phyloP scores from a whole-genome alignment of 164 flowering plant genomes.

The Tetrastigma voinierianum region DNA sequence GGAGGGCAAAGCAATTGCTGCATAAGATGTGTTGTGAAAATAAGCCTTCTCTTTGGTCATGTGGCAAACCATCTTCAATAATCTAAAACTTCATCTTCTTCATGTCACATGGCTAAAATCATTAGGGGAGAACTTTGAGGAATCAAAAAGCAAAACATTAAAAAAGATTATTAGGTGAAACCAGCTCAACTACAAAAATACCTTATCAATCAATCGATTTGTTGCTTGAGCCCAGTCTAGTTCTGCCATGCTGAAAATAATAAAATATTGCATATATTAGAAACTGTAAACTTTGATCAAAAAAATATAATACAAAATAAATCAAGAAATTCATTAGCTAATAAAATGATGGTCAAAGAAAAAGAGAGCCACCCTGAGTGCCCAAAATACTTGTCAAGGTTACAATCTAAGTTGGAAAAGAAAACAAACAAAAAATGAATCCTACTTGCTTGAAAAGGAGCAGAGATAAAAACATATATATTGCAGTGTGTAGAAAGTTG shows the following conservation, averaged over 20 bases:
- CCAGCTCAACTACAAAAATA: conserved; percentile 15
- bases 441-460: background rate
- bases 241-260: conserved; percentile 45
- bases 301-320: background rate
- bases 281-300: background rate
- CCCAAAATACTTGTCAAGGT: too few relatives aligned
- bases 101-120: conserved; percentile 22
- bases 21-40: conserved; percentile 57
- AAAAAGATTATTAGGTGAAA: background rate
- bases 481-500: background rate
- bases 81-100: conserved; percentile 45
- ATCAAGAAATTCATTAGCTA: background rate
- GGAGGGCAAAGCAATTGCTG: conserved; percentile 56
- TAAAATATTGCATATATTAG: background rate
- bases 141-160: background rate
- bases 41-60: conserved; percentile 47
- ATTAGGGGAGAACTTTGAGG: background rate
- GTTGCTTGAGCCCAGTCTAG: conserved; percentile 48
- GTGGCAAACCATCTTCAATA: conserved; percentile 32
- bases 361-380: background rate
- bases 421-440: background rate
- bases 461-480: background rate
- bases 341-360: background rate
- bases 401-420: too few relatives aligned
- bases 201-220: conserved; percentile 51